A percentile compares a stretch with the other conserved stretches of the same genome.
Evolutionary conservation across 768 basidiomycete species (phyloP).

Genomic region (Termitomyces sp.): DNA sequence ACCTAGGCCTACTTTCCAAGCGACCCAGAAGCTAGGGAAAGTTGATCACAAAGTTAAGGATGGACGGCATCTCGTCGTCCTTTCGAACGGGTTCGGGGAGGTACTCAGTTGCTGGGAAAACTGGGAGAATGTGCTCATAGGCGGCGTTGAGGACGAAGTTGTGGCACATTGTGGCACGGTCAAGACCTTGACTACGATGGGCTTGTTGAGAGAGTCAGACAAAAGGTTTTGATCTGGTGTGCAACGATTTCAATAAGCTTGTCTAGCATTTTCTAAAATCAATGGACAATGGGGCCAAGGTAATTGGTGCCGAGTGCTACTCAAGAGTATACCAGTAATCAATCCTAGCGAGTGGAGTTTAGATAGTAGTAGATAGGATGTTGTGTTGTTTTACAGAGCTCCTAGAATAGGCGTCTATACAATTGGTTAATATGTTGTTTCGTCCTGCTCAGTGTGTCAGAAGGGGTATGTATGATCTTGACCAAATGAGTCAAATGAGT

Average conservation of each 20-base stretch:
- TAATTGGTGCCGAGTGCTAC: no score
- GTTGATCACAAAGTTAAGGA: conserved; percentile 21
- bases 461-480: no score
- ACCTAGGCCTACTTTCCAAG: neutral
- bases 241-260: conserved; percentile 18
- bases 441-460: no score
- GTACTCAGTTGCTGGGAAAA: conserved; percentile 38
- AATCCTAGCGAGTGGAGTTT: no score
- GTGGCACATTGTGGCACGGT: conserved; percentile 47
- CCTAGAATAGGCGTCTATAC: no score
- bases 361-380: no score
- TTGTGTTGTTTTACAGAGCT: no score
- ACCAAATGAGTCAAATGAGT: no score
- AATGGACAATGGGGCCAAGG: no score
- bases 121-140: conserved; percentile 52
- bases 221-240: conserved; percentile 41
- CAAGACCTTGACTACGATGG: conserved; percentile 50
- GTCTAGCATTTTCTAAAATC: neutral
- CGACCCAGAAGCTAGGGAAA: conserved; percentile 5
- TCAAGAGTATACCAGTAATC: no score
- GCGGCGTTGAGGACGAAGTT: conserved; percentile 52
- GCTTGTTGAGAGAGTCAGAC: conserved; percentile 42
- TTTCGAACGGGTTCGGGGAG: conserved; percentile 42
- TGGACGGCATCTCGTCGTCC: conserved; percentile 48
- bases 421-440: no score